These are phyloP conservation scores for Naematelia encephala DNA, from an alignment of 768 basidiomycete species.

Conservation along the genomic window DNA sequence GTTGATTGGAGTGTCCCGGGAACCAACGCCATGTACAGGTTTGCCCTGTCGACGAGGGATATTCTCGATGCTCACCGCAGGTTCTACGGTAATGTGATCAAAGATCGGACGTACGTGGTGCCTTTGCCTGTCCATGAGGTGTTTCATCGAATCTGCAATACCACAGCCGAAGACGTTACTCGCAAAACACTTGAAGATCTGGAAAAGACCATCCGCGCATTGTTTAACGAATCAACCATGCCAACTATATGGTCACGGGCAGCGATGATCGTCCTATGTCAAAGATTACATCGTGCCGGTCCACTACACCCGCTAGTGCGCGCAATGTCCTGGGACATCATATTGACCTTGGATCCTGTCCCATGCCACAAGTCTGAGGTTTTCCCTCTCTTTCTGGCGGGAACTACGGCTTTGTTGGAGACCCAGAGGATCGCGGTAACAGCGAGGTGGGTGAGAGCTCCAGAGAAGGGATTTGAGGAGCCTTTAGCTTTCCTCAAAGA, in stretches of 20 bases:
- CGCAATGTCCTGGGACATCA: constrained; percentile 4
- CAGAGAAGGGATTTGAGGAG: background rate
- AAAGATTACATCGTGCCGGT: background rate
- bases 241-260: background rate
- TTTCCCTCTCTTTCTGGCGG: constrained; percentile 1
- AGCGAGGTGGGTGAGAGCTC: background rate
- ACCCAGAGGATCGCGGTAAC: background rate
- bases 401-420: background rate
- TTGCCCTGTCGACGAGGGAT: background rate
- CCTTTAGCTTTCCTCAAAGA: background rate
- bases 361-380: constrained; percentile 2
- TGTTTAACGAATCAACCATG: background rate
- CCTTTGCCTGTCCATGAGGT: constrained; percentile 1
- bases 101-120: background rate
- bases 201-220: background rate
- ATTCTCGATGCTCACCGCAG: background rate
- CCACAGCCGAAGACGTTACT: background rate
- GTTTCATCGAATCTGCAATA: background rate
- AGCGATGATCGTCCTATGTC: constrained; percentile 1
- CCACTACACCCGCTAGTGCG: constrained; percentile 1
- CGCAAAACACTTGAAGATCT: background rate
- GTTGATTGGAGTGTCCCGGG: background rate
- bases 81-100: background rate
- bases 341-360: background rate
- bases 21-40: background rate